Percentiles rank a stretch among this genome's conserved stretches.
Evolutionary conservation across 2,329 filamentous ascomycete genomes (phyloP).

Genomic region (Trichophyton benhamiae): DNA sequence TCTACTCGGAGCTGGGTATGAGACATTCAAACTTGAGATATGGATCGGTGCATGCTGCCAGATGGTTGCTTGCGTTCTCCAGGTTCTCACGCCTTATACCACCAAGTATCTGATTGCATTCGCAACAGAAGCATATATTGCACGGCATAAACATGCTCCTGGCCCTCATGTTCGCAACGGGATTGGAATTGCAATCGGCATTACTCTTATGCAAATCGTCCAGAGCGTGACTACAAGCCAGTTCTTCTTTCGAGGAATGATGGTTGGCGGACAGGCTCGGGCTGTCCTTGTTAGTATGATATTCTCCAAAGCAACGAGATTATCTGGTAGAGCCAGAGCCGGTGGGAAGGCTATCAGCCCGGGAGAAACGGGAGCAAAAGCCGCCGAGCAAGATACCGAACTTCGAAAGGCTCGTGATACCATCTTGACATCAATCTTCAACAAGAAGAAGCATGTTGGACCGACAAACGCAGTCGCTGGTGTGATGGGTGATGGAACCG

Average conservation of each 20-base stretch:
- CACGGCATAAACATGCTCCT: conserved; percentile 39
- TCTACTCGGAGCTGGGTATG: conserved; percentile 67
- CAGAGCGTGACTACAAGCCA: conserved; percentile 77
- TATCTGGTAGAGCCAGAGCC: conserved; percentile 78
- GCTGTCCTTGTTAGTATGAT: conserved; percentile 74
- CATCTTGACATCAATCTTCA: conserved; percentile 23
- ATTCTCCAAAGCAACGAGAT: conserved; percentile 82
- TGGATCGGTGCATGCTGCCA: conserved; percentile 70
- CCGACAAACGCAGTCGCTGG: conserved; percentile 29
- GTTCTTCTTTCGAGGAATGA: conserved; percentile 86
- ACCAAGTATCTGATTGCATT: conserved; percentile 80
- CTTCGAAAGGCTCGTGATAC: conserved; percentile 33
- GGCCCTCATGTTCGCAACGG: conserved; percentile 61
- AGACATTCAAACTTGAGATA: conserved; percentile 76
- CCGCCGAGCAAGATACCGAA: conserved; percentile 30
- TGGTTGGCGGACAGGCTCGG: conserved; percentile 72
- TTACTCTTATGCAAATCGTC: conserved; percentile 71
- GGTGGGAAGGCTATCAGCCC: conserved; percentile 48
- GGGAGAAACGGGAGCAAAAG: conserved; percentile 32
- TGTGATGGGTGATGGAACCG: conserved; percentile 56
- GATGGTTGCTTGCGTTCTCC: conserved; percentile 55
- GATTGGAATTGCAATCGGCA: conserved; percentile 70
- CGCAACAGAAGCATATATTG: conserved; percentile 64
- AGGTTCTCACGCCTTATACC: conserved; percentile 74
- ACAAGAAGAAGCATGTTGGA: conserved; percentile 23